These are phyloP conservation scores for Carpinus viminea DNA, from an alignment of 306 rosid genomes.

Conservation along the genomic window DNA sequence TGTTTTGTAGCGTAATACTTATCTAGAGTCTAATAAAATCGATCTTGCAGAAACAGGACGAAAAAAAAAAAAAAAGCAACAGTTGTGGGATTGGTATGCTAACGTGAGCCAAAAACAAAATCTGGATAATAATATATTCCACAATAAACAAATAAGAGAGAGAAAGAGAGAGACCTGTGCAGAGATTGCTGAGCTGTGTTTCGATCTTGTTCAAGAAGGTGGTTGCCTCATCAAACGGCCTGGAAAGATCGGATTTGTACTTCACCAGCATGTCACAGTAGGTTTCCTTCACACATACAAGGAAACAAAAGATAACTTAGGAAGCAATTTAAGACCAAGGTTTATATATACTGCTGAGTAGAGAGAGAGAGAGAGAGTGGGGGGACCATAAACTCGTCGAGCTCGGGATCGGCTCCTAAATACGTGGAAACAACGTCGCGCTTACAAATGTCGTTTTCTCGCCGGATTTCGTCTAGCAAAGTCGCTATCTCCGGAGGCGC, in stretches of 20 bases:
- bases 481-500: conserved; percentile 90
- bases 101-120: conserved; percentile 22
- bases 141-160: neutral
- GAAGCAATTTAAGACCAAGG: conserved; percentile 31
- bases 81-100: neutral
- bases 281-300: conserved; percentile 52
- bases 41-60: conserved; percentile 1
- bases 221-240: conserved; percentile 93
- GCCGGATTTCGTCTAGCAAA: conserved; percentile 76
- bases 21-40: conserved; percentile 1
- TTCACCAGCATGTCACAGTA: conserved; percentile 79
- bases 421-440: conserved; percentile 73
- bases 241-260: conserved; percentile 81
- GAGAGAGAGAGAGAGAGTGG: conserved; percentile 23
- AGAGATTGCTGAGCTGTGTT: conserved; percentile 72
- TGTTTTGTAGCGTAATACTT: neutral
- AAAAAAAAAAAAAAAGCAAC: neutral
- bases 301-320: neutral
- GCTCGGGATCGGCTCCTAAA: conserved; percentile 98
- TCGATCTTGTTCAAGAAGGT: conserved; percentile 87
- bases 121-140: conserved; percentile 12
- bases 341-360: conserved; percentile 2
- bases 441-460: conserved; percentile 62
- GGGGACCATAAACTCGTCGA: conserved; percentile 98
- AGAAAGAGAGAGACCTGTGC: conserved; percentile 39